These are phyloP conservation scores for Hypomontagnella monticulosa DNA, from an alignment of 495 filamentous ascomycete species.

Conservation along the genomic window DNA sequence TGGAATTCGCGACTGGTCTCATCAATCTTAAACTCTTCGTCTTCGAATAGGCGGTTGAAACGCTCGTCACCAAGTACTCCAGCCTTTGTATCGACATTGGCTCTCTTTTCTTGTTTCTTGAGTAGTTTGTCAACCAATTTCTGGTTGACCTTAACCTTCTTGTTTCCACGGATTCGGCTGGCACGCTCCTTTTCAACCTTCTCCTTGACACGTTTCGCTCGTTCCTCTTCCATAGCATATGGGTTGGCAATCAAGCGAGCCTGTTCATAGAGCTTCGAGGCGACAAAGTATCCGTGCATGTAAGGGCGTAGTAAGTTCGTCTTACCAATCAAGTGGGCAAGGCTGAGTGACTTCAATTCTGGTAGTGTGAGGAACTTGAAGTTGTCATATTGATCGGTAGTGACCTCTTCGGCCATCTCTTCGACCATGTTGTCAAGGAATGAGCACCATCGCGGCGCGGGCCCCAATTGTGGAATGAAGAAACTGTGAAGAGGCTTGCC, in stretches of 20 bases:
- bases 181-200: constrained; percentile 95
- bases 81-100: constrained; percentile 67
- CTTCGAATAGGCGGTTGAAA: constrained; percentile 89
- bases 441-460: constrained; percentile 93
- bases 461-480: constrained; percentile 85
- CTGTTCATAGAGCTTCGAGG: constrained; percentile 91
- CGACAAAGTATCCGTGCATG: constrained; percentile 99
- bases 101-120: constrained; percentile 80
- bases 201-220: constrained; percentile 84
- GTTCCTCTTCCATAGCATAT: constrained; percentile 88
- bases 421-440: constrained; percentile 98
- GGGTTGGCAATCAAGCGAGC: constrained; percentile 92
- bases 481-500: constrained; percentile 91
- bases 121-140: constrained; percentile 84
- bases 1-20: constrained; percentile 89
- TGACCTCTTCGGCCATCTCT: constrained; percentile 87
- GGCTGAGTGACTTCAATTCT: constrained; percentile 79
- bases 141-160: constrained; percentile 91
- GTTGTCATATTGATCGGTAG: constrained; percentile 90
- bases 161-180: constrained; percentile 88
- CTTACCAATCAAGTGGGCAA: constrained; percentile 87
- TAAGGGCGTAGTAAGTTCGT: constrained; percentile 89
- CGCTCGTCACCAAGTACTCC: constrained; percentile 81
- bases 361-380: constrained; percentile 94
- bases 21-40: constrained; percentile 91